Evolutionary conservation across 139 green algal species (phyloP).

Genomic region (Astrephomene gubernaculifera): DNA sequence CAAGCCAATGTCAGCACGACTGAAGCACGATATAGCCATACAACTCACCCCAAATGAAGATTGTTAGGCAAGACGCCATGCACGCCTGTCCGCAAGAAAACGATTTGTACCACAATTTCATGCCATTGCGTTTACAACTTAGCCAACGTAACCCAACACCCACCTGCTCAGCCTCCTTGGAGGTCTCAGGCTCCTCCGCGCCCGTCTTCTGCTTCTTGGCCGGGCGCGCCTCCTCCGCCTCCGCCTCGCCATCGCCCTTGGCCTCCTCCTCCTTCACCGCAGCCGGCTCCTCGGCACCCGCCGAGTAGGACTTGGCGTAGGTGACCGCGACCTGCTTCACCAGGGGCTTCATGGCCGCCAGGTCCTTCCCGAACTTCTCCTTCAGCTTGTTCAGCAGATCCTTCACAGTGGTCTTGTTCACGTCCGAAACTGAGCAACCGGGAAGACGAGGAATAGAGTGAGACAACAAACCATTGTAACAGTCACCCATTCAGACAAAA

Average conservation of each 20-base stretch:
- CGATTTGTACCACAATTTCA: no score
- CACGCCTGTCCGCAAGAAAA: no score
- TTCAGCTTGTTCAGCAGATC: slow-evolving; percentile 15
- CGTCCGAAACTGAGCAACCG: slow-evolving; percentile 16
- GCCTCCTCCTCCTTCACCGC: neutral
- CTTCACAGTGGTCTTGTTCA: slow-evolving; percentile 29
- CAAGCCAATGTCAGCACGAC: no score
- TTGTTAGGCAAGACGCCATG: no score
- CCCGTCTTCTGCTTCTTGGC: neutral
- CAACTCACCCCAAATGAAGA: no score
- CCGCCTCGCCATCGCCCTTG: neutral
- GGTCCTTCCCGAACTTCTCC: slow-evolving; percentile 32
- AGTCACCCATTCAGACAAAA: no score
- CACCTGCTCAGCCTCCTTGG: neutral
- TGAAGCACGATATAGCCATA: no score
- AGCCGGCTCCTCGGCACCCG: neutral
- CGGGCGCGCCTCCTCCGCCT: neutral
- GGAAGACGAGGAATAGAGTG: no score
- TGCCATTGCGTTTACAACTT: no score
- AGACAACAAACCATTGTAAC: no score
- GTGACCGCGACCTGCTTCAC: slow-evolving; percentile 11
- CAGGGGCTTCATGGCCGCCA: slow-evolving; percentile 14
- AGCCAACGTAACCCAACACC: no score
- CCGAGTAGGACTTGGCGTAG: neutral
- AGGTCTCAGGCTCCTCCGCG: neutral